phyloP scores from a whole-genome alignment of 495 filamentous ascomycete genomes.

The Aspergillus cavernicola region DNA sequence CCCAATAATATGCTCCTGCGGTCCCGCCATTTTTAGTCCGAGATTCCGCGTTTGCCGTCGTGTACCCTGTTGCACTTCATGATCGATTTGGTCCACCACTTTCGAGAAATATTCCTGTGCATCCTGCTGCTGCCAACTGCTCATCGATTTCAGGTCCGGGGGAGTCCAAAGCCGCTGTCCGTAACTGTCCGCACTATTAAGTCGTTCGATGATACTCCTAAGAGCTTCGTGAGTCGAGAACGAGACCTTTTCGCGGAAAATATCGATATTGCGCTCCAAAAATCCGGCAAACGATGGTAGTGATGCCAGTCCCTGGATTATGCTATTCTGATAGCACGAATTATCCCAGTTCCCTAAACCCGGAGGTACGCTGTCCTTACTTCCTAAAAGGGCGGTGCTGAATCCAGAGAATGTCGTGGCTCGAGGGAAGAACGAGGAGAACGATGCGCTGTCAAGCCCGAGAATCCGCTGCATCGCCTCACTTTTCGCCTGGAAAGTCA shows the following conservation, averaged over 20 bases:
- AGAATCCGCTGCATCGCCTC: slow-evolving; percentile 64
- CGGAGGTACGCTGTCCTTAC: slow-evolving; percentile 50
- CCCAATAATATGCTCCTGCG: slow-evolving; percentile 37
- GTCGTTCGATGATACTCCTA: slow-evolving; percentile 56
- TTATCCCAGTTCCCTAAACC: slow-evolving; percentile 91
- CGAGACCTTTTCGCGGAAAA: slow-evolving; percentile 30
- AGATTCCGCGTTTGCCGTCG: slow-evolving; percentile 37
- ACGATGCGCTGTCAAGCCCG: slow-evolving; percentile 54
- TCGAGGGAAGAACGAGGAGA: slow-evolving; percentile 48
- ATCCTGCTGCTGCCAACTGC: slow-evolving; percentile 94
- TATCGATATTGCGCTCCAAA: slow-evolving; percentile 44
- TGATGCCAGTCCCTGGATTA: slow-evolving; percentile 81
- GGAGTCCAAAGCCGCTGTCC: slow-evolving; percentile 76
- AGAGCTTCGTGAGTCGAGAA: slow-evolving; percentile 55
- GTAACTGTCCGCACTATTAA: slow-evolving; percentile 64
- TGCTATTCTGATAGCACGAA: slow-evolving; percentile 97
- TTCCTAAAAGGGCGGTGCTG: slow-evolving; percentile 38
- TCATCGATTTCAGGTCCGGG: slow-evolving; percentile 75
- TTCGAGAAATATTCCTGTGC: slow-evolving; percentile 97
- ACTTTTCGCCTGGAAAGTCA: slow-evolving; percentile 51
- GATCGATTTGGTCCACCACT: slow-evolving; percentile 80
- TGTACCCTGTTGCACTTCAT: slow-evolving; percentile 57
- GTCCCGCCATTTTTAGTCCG: slow-evolving; percentile 42
- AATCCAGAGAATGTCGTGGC: slow-evolving; percentile 41
- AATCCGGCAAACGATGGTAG: slow-evolving; percentile 58